Base-by-base conservation (phyloP, 805 yeast genomes). In the Huiozyma naganishii region DNA sequence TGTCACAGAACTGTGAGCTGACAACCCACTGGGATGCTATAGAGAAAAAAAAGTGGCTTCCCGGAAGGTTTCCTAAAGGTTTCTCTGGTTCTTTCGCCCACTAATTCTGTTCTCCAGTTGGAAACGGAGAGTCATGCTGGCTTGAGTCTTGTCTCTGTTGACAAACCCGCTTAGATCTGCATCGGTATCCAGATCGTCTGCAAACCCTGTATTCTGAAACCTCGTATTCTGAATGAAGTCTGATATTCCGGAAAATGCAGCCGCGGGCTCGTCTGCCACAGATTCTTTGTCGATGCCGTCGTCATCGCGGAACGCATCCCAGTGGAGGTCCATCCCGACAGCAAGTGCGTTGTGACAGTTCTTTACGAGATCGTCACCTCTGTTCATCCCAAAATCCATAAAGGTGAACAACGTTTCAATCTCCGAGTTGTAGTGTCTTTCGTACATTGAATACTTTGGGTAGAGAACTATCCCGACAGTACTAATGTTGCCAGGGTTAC, bases 331-430 rank as follows among this genome's bases (percentile, higher is more conserved):
- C 50, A 62, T 46, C 37, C 72, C 69, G 29, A 55, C 53, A 3
- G 65, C 55, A 12, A 70, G 41, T 4, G 71, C 70, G 12, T 58
- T 54, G 47, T 63, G 67, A 27, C 70, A 62, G 41, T 58, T 59
- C 9, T 48, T 51, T 2, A 69, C 66, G 59, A 68, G 48, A 17
- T 59, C 62, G 39, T 67, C 67, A 5, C 72, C 71, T 46, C 65
- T 56, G 43, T 67, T 68, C 11, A 61, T 52, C 0, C 73, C 73
- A 52, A 67, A 67, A 45, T 56, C 56, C 13, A 54, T 57, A 48
- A 57, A 61, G 0, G 65, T 64, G 51, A 68, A 69, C 8, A 68
- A 48, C 5, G 53, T 51, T 36, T 68, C 71, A 4, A 64, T 55
- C 9, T 55, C 50, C 6, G 58, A 53, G 45, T 62, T 64, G 42